These are phyloP conservation scores for Psilocybe mexicana DNA, from an alignment of 1,284 basidiomycete species.

Conservation along the genomic window DNA sequence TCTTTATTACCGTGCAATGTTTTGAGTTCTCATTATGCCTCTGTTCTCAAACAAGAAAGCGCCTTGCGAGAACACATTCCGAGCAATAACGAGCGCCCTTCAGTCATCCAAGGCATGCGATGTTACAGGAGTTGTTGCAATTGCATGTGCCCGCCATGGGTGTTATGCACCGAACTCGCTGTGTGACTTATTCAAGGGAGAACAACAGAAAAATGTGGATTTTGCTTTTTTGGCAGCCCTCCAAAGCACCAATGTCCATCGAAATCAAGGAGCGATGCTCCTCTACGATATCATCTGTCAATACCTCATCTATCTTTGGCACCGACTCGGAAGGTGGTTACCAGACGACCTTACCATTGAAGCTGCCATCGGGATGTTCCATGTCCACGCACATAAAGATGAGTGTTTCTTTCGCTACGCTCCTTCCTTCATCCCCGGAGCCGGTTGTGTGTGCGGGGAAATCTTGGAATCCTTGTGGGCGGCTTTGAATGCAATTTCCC, in stretches of 20 bases:
- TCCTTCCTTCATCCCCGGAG: slow-evolving; percentile 11
- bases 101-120: slow-evolving; percentile 12
- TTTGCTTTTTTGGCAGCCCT: slow-evolving; percentile 10
- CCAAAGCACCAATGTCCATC: not conserved
- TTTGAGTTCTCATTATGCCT: too few relatives aligned
- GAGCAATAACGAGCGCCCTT: slow-evolving; percentile 12
- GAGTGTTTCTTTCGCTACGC: slow-evolving; percentile 10
- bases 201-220: slow-evolving; percentile 13
- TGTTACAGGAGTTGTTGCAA: slow-evolving; percentile 18
- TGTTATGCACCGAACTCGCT: slow-evolving; percentile 11
- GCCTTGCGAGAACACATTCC: slow-evolving; percentile 14
- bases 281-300: slow-evolving; percentile 18
- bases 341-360: not conserved
- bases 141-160: slow-evolving; percentile 19
- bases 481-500: slow-evolving; percentile 16
- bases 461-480: slow-evolving; percentile 26
- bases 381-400: slow-evolving; percentile 14
- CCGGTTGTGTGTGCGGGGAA: slow-evolving; percentile 6
- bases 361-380: slow-evolving; percentile 27
- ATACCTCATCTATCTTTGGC: slow-evolving; percentile 11
- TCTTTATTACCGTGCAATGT: too few relatives aligned
- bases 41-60: slow-evolving; percentile 9
- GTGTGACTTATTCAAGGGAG: slow-evolving; percentile 8
- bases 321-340: not conserved
- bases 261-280: slow-evolving; percentile 1